These are phyloP conservation scores for Fusarium torulosum DNA, from an alignment of 2,329 filamentous ascomycete genomes.

Conservation along the genomic window DNA sequence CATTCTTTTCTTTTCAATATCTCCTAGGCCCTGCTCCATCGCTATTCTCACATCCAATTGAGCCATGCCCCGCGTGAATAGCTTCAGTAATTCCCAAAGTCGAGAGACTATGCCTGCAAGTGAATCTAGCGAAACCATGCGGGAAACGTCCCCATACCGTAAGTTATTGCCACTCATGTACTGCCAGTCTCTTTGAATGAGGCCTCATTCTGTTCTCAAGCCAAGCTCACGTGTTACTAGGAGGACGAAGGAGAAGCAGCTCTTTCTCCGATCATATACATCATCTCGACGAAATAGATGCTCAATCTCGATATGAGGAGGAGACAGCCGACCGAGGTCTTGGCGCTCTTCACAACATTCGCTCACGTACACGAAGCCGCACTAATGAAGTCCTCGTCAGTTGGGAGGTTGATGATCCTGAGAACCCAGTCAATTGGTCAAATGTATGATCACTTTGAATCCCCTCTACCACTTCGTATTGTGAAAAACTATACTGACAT, in stretches of 20 bases:
- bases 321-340: conserved; percentile 56
- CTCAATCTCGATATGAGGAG: conserved; percentile 56
- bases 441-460: conserved; percentile 46
- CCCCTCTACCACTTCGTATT: not conserved
- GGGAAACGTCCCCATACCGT: conserved; percentile 46
- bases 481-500: not conserved
- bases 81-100: conserved; percentile 16
- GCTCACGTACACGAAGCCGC: conserved; percentile 51
- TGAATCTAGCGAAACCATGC: conserved; percentile 48
- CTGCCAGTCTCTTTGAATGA: not conserved
- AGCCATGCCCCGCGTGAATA: conserved; percentile 35
- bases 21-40: conserved; percentile 2
- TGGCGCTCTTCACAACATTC: conserved; percentile 52
- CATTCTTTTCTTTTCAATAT: conserved; percentile 19
- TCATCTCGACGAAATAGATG: conserved; percentile 56
- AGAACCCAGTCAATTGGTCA: conserved; percentile 68
- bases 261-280: conserved; percentile 44
- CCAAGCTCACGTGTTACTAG: conserved; percentile 40
- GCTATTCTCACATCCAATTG: conserved; percentile 2
- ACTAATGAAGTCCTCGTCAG: conserved; percentile 55
- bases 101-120: conserved; percentile 42
- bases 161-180: conserved; percentile 31
- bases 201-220: not conserved
- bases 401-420: conserved; percentile 62
- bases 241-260: conserved; percentile 45